Conservation (phyloP, 768 basidiomycete species). For the Suillus brevipes region DNA sequence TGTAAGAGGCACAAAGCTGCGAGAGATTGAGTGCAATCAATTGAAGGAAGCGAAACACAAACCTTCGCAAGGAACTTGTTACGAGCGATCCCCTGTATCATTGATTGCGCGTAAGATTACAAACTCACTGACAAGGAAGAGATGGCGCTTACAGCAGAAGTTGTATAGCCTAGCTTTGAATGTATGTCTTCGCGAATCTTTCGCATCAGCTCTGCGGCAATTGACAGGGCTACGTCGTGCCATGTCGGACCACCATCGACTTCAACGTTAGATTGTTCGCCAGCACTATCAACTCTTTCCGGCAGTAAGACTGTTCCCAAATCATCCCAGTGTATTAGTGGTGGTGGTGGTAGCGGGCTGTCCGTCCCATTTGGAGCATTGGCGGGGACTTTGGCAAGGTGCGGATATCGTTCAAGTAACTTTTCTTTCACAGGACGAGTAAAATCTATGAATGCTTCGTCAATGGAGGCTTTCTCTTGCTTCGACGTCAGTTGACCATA, state of each 20-base stretch:
- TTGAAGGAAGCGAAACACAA: conserved; percentile 4
- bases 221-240: conserved; percentile 90
- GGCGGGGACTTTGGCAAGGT: conserved; percentile 68
- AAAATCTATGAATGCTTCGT: conserved; percentile 95
- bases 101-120: neutral
- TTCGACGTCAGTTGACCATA: conserved; percentile 4
- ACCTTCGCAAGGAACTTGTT: conserved; percentile 98
- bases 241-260: conserved; percentile 57
- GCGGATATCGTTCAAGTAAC: conserved; percentile 73
- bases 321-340: conserved; percentile 59
- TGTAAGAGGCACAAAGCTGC: conserved; percentile 86
- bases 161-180: conserved; percentile 83
- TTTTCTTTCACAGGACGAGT: conserved; percentile 76
- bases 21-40: conserved; percentile 7
- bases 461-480: conserved; percentile 94
- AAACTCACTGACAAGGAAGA: neutral
- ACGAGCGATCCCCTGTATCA: conserved; percentile 74
- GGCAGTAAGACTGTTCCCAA: conserved; percentile 50
- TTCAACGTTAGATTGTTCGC: conserved; percentile 16
- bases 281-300: conserved; percentile 21
- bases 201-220: conserved; percentile 87
- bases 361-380: conserved; percentile 73
- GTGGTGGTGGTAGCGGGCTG: conserved; percentile 73
- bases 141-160: conserved; percentile 69
- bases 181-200: conserved; percentile 68